phyloP scores from a whole-genome alignment of 305 asterid species.

The Fraxinus albicans region DNA sequence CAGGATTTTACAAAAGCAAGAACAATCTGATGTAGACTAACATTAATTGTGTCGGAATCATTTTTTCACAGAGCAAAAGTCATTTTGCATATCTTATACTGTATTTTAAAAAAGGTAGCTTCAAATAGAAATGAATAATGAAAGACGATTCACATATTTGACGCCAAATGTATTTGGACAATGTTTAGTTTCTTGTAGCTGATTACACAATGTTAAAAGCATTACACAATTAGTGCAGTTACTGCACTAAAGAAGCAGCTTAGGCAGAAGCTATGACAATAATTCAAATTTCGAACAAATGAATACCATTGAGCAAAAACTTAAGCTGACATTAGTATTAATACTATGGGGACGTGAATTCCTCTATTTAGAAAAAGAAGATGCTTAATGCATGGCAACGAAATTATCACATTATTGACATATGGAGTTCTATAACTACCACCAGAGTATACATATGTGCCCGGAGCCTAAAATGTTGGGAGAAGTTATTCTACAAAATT shows the following conservation, averaged over 20 bases:
- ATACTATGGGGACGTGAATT: neutral
- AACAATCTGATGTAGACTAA: neutral
- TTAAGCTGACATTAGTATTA: conserved; percentile 1
- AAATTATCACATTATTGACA: conserved; percentile 18
- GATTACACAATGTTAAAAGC: neutral
- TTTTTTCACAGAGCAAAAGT: neutral
- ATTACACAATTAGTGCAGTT: neutral
- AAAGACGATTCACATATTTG: neutral
- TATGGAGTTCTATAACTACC: conserved; percentile 21
- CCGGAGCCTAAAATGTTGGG: conserved; percentile 13
- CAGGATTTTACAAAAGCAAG: conserved; percentile 1
- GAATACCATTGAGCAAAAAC: neutral
- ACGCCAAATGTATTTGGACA: neutral
- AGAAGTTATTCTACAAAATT: conserved; percentile 52
- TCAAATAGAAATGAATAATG: neutral
- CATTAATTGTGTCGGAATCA: neutral
- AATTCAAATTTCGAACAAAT: conserved; percentile 1
- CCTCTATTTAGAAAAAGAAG: neutral
- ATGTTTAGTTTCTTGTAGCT: neutral
- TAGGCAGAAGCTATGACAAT: neutral
- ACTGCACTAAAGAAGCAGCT: neutral
- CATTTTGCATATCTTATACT: neutral
- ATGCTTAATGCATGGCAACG: conserved; percentile 1
- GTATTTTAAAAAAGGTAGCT: neutral
- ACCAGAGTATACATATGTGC: conserved; percentile 13